Evolutionary conservation across 192 early-diverging fungal genomes (phyloP).

Genomic region (Coemansia umbellata): DNA sequence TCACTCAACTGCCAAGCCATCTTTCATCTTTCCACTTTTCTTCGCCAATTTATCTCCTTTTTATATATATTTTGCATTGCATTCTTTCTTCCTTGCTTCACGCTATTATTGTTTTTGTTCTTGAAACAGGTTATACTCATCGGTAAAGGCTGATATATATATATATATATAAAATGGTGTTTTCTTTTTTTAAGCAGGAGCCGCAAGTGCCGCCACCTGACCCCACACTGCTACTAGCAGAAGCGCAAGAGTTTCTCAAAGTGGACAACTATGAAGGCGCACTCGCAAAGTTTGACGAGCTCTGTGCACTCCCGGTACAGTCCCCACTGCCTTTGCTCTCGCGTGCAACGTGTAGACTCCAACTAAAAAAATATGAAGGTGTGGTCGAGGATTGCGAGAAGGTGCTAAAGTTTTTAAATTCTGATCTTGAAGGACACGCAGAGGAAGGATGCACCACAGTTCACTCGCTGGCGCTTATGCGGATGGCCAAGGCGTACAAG

Average conservation of each 20-base stretch:
- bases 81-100: no score
- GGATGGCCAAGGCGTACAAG: conserved; percentile 53
- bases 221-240: conserved; percentile 37
- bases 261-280: conserved; percentile 44
- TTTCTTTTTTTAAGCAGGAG: conserved; percentile 41
- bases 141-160: no score
- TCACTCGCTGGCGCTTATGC: conserved; percentile 50
- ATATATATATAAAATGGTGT: conserved; percentile 6
- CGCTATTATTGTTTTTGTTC: no score
- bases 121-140: no score
- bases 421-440: conserved; percentile 37
- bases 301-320: conserved; percentile 47
- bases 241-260: conserved; percentile 47
- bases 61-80: not conserved
- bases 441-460: conserved; percentile 49
- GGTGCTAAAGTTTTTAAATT: conserved; percentile 48
- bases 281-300: conserved; percentile 46
- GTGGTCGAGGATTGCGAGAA: conserved; percentile 49
- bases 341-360: conserved; percentile 46
- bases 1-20: no score
- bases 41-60: no score
- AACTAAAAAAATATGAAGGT: conserved; percentile 42
- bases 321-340: conserved; percentile 48
- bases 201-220: conserved; percentile 36
- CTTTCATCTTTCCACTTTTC: no score